Evolutionary conservation across 306 rosid genomes (phyloP).

Genomic region (Pachyrhizus erosus): DNA sequence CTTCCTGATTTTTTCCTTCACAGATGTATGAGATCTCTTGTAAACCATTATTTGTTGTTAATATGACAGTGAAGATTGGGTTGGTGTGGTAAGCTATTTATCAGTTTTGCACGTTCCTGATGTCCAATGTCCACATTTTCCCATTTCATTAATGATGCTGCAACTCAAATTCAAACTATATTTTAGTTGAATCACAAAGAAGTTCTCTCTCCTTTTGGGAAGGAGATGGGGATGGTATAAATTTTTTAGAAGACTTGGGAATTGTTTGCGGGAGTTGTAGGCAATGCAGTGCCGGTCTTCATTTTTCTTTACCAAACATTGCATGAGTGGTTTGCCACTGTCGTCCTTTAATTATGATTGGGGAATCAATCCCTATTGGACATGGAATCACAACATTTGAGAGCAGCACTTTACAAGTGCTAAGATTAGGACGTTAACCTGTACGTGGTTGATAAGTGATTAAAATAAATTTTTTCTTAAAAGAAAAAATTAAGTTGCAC

Average conservation of each 20-base stretch:
- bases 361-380: no score
- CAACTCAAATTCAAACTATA: background rate
- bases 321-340: no score
- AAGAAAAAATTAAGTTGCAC: no score
- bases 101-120: background rate
- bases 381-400: no score
- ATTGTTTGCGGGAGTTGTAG: background rate
- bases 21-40: slow-evolving; percentile 52
- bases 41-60: slow-evolving; percentile 61
- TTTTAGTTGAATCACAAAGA: background rate
- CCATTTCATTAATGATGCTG: background rate
- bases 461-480: no score
- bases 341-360: no score
- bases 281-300: slow-evolving; percentile 1
- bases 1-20: slow-evolving; percentile 34
- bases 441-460: no score
- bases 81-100: slow-evolving; percentile 48
- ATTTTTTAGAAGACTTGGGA: background rate
- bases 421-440: no score
- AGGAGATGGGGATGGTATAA: background rate
- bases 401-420: no score
- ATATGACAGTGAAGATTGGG: slow-evolving; percentile 54
- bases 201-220: background rate
- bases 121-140: background rate
- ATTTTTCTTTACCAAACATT: background rate